Percentiles rank a stretch among this genome's conserved stretches.
Conservation (phyloP, 495 filamentous ascomycete genomes). For the Cudoniella acicularis region DNA sequence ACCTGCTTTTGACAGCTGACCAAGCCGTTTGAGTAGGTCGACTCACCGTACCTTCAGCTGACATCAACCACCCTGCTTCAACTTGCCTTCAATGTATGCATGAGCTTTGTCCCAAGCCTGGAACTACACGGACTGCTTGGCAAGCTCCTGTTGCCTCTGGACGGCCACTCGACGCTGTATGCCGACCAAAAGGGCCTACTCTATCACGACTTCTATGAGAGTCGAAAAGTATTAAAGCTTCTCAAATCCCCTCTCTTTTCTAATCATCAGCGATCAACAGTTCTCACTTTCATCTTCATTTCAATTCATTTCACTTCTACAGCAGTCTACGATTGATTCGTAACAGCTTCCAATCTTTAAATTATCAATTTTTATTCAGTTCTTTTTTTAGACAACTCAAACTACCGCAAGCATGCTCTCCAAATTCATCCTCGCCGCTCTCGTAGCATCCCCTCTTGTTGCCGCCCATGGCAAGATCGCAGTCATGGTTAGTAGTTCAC, state of each 20-base stretch:
- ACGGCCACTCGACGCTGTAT: not conserved
- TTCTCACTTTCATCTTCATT: conserved; percentile 1
- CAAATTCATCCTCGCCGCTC: conserved; percentile 24
- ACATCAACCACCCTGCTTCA: not conserved
- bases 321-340: conserved; percentile 27
- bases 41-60: not conserved
- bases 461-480: conserved; percentile 28
- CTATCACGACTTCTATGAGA: too few relatives aligned
- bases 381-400: conserved; percentile 9
- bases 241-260: conserved; percentile 18
- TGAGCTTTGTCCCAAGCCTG: not conserved
- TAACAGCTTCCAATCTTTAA: conserved; percentile 23
- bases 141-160: not conserved
- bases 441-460: conserved; percentile 26
- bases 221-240: conserved; percentile 21
- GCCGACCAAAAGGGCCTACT: not conserved
- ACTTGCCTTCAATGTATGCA: not conserved
- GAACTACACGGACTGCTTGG: not conserved
- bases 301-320: conserved; percentile 17
- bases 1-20: conserved; percentile 8
- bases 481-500: conserved; percentile 18
- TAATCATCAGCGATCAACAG: conserved; percentile 25
- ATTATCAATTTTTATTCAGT: conserved; percentile 4
- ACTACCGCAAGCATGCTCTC: conserved; percentile 18
- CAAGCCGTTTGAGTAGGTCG: conserved; percentile 3